Evolutionary conservation across 768 basidiomycete genomes (phyloP).

Genomic region (Serendipita sp.): DNA sequence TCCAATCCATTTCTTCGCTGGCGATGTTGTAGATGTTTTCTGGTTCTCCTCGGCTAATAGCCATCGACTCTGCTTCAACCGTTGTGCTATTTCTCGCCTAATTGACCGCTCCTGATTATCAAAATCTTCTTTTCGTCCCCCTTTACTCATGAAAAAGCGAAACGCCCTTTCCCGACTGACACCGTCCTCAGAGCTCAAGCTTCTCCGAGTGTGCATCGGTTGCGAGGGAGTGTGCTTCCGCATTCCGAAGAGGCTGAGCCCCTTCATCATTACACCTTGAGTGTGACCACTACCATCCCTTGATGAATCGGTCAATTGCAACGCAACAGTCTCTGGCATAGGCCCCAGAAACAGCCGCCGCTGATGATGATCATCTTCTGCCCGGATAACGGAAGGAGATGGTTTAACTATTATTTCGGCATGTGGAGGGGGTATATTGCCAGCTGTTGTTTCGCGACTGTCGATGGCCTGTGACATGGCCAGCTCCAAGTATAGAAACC

Average conservation of each 20-base stretch:
- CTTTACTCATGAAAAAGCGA: conserved; percentile 45
- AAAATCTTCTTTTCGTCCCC: conserved; percentile 48
- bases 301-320: conserved; percentile 19
- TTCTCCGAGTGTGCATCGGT: conserved; percentile 28
- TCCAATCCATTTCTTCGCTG: conserved; percentile 43
- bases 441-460: conserved; percentile 6
- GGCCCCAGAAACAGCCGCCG: conserved; percentile 61
- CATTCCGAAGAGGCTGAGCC: conserved; percentile 8
- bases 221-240: conserved; percentile 18
- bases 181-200: conserved; percentile 9
- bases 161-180: conserved; percentile 48
- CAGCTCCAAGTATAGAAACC: too few relatives aligned
- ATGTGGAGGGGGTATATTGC: background rate
- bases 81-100: conserved; percentile 39
- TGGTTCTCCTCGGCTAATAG: conserved; percentile 11
- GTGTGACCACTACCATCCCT: conserved; percentile 17
- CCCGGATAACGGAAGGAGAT: conserved; percentile 8
- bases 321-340: conserved; percentile 48
- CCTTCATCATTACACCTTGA: conserved; percentile 16
- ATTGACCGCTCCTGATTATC: conserved; percentile 35
- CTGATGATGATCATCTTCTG: conserved; percentile 11
- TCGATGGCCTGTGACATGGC: conserved; percentile 7
- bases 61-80: conserved; percentile 56
- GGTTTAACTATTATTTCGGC: background rate
- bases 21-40: conserved; percentile 21